These are phyloP conservation scores for Coemansia sp. DNA, from an alignment of 192 early-diverging fungal genomes.

Conservation along the genomic window DNA sequence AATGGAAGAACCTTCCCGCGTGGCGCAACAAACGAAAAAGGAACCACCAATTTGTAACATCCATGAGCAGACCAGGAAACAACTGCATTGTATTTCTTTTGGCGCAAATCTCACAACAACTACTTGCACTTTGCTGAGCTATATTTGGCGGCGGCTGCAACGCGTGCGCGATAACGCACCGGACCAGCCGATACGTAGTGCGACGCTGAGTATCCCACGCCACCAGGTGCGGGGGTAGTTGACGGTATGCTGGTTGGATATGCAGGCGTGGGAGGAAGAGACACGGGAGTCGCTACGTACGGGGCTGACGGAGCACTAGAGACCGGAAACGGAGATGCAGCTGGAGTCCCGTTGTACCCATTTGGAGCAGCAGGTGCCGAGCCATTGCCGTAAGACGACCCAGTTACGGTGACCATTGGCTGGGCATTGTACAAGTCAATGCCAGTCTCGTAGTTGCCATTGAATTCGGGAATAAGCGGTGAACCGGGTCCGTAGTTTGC, in stretches of 20 bases:
- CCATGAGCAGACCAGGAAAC: no score
- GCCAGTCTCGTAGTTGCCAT: constrained; percentile 50
- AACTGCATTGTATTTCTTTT: background rate
- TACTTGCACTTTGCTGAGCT: background rate
- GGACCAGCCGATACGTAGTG: constrained; percentile 2
- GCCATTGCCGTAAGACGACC: constrained; percentile 8
- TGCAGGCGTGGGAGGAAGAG: background rate
- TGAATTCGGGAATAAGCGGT: constrained; percentile 56
- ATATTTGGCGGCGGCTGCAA: background rate
- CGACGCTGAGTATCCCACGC: background rate
- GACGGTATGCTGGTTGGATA: background rate
- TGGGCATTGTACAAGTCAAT: constrained; percentile 46
- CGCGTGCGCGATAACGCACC: background rate
- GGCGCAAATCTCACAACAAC: background rate
- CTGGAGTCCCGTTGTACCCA: background rate
- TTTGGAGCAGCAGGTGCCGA: background rate
- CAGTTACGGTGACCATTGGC: constrained; percentile 47
- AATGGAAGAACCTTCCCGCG: no score
- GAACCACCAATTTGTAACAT: no score
- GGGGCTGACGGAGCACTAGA: background rate
- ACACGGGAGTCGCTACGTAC: background rate
- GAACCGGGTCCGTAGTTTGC: constrained; percentile 56
- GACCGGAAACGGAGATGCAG: background rate
- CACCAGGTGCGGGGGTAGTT: background rate
- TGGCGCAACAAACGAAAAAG: no score